Evolutionary conservation across 225 moss, liverwort and hornwort species (phyloP), one percentile per base, ranked within the genome.

Genomic region (Physcomitrellopsis africana): DNA sequence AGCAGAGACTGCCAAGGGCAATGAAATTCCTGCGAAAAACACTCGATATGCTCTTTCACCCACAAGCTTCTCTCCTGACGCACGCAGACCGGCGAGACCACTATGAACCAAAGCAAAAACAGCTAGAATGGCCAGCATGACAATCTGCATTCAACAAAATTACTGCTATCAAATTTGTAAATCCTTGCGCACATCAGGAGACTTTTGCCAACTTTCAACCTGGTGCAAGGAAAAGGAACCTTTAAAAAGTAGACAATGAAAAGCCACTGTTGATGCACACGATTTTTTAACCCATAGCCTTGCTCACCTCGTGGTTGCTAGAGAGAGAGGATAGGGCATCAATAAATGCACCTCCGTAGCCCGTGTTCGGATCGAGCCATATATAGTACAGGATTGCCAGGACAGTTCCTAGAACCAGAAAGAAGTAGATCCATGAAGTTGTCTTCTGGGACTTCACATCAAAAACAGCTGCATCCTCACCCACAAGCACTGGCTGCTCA

Each of bases 1-100:
- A 27, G 97, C 91, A 77, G 97, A 94, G 53, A 97, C 97, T 77
- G 97, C 91, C 70, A 97, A 81, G 55, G 97, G 97, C 20, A 97
- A 83, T 32, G 97, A 97, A 15, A 45, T 0, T 63, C 86, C 97
- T 15, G 92, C 97, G 64, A 84, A 97, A 1, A 97, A 15, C n/a
- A 97, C 94, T 72, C 97, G 86, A 60, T 91, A 97, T 9, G 90
- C 89, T 53, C 97, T 81, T 86, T 92, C 92, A 27, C 97, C 97
- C 4, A 97, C 81, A 63, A 92, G 52, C 79, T 90, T 93, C 78
- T 97, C 97, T 66, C 90, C 97, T 72, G 82, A 74, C 8, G 79
- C 83, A 60, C 97, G 91, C 67, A 97, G 77, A 64, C 89, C 86
- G 63, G 97, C 97, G 52, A 92, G 80, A 48, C 97, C 97, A 78